Percentiles rank a stretch among this genome's conserved stretches.
phyloP scores from a whole-genome alignment of 1,284 basidiomycete genomes.

The Melampsora americana region DNA sequence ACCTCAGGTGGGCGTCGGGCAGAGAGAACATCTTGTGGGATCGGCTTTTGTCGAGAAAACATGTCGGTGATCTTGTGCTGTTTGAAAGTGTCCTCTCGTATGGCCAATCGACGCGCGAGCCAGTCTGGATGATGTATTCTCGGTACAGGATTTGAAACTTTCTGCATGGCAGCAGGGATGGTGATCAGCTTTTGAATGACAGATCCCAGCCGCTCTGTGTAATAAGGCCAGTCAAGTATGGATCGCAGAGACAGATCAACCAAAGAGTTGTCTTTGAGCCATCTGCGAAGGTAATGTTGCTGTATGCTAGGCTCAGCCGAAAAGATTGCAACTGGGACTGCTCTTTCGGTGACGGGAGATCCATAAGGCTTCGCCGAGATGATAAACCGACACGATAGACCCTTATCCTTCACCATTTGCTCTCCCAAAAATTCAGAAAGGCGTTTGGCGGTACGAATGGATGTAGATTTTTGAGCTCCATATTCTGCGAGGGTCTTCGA shows the following conservation, averaged over 20 bases:
- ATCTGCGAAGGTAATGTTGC: conserved; percentile 84
- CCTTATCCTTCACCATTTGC: conserved; percentile 99
- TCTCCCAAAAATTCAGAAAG: conserved; percentile 95
- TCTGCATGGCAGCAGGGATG: conserved; percentile 97
- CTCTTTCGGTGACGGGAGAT: conserved; percentile 93
- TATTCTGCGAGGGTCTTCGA: conserved; percentile 95
- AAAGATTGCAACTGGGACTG: conserved; percentile 96
- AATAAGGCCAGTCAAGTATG: conserved; percentile 98
- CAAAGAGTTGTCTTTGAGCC: conserved; percentile 89
- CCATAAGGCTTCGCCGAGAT: conserved; percentile 91
- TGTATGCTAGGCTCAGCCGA: conserved; percentile 82
- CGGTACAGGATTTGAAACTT: conserved; percentile 92
- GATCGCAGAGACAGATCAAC: conserved; percentile 85
- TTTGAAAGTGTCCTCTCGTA: conserved; percentile 90
- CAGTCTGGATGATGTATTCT: conserved; percentile 96
- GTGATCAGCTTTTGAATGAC: conserved; percentile 99
- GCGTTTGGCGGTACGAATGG: conserved; percentile 91
- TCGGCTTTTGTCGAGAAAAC: conserved; percentile 63
- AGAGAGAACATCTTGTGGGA: conserved; percentile 45
- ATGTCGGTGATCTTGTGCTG: conserved; percentile 97
- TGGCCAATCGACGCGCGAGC: conserved; percentile 85
- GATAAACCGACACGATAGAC: conserved; percentile 97
- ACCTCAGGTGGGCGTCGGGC: conserved; percentile 40
- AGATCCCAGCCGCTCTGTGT: conserved; percentile 93
- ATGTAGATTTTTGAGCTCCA: conserved; percentile 92